Conservation (phyloP, 345 rosid genomes). For the Jatropha curcas region DNA sequence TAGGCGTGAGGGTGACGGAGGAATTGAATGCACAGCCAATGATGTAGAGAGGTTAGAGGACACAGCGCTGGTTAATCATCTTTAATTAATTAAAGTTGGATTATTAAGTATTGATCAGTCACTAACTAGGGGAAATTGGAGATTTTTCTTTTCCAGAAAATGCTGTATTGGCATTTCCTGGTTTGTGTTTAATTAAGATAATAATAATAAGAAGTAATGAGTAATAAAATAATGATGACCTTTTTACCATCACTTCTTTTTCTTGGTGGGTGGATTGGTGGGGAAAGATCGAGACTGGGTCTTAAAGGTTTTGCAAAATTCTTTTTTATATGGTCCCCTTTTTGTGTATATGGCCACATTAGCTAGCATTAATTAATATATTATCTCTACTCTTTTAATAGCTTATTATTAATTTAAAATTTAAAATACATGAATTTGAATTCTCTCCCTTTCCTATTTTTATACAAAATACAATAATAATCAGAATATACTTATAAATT, state of each 20-base stretch:
- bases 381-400: no score
- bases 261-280: constrained; percentile 18
- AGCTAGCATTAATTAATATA: no score
- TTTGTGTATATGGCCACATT: no score
- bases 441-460: no score
- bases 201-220: no score
- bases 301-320: background rate
- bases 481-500: no score
- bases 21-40: constrained; percentile 15
- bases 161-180: background rate
- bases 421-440: no score
- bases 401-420: no score
- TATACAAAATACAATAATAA: no score
- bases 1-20: constrained; percentile 22
- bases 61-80: background rate
- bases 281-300: constrained; percentile 13
- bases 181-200: background rate
- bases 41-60: constrained; percentile 16
- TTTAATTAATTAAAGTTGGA: background rate
- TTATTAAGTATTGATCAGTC: background rate
- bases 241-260: background rate
- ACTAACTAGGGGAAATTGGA: no score
- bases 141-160: no score
- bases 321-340: constrained; percentile 2
- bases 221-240: background rate